Conservation (phyloP, 1,139 yeast species). For the Yamadazyma dushanensis region DNA sequence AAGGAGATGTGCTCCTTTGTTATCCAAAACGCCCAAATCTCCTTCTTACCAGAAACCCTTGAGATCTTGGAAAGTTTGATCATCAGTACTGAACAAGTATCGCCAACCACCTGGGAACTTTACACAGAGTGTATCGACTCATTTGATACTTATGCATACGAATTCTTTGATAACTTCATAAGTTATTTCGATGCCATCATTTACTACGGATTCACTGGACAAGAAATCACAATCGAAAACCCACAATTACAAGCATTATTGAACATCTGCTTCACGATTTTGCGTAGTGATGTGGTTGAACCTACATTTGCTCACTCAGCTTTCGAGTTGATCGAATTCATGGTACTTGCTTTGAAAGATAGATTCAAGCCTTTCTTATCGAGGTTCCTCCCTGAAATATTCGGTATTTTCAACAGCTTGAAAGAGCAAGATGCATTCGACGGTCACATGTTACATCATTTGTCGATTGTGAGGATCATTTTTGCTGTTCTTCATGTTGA, state of each 20-base stretch:
- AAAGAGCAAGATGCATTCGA: constrained; percentile 45
- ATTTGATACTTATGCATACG: constrained; percentile 55
- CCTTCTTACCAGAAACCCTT: constrained; percentile 48
- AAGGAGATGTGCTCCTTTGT: constrained; percentile 45
- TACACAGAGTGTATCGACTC: constrained; percentile 44
- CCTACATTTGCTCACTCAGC: constrained; percentile 44
- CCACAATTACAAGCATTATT: constrained; percentile 42
- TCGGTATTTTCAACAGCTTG: constrained; percentile 33
- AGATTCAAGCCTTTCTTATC: constrained; percentile 35
- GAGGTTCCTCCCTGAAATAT: constrained; percentile 38
- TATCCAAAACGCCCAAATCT: constrained; percentile 48
- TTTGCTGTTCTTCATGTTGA: constrained; percentile 43
- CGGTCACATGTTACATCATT: constrained; percentile 48
- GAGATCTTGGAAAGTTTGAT: constrained; percentile 53
- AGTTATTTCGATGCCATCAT: constrained; percentile 52
- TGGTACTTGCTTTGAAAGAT: constrained; percentile 36
- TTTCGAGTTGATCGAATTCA: constrained; percentile 43
- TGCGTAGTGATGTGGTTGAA: constrained; percentile 37
- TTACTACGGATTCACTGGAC: constrained; percentile 43
- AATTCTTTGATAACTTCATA: constrained; percentile 50
- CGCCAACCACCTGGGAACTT: constrained; percentile 50
- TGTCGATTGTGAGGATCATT: constrained; percentile 45
- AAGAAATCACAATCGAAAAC: constrained; percentile 34
- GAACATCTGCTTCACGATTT: constrained; percentile 36
- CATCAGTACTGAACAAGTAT: constrained; percentile 39